A percentile compares a stretch with the other conserved stretches of the same genome.
These are phyloP conservation scores for Acaromyces ingoldii DNA, from an alignment of 1,284 basidiomycete genomes.

Conservation along the genomic window DNA sequence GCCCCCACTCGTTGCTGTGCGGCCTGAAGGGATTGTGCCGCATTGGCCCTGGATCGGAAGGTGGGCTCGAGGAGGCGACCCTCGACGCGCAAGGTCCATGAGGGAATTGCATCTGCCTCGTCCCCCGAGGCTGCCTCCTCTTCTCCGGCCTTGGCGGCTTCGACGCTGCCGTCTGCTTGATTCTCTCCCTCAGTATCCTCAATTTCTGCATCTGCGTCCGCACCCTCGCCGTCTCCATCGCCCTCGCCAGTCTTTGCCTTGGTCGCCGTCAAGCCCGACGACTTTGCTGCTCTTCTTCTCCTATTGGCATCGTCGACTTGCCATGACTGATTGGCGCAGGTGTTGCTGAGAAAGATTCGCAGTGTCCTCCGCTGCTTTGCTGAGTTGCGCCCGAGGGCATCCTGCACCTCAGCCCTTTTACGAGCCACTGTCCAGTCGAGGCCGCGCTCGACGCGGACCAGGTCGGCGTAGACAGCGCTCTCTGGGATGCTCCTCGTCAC, in stretches of 20 bases:
- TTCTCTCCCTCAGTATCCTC: neutral
- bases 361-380: slow-evolving; percentile 63
- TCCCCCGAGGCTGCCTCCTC: neutral
- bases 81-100: slow-evolving; percentile 84
- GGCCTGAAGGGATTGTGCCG: slow-evolving; percentile 41
- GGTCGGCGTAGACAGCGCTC: slow-evolving; percentile 73
- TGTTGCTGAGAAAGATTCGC: slow-evolving; percentile 82
- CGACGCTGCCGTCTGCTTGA: neutral
- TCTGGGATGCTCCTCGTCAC: slow-evolving; percentile 57
- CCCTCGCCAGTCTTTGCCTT: slow-evolving; percentile 27
- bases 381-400: slow-evolving; percentile 49
- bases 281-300: slow-evolving; percentile 10
- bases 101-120: slow-evolving; percentile 73
- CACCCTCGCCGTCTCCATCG: slow-evolving; percentile 3
- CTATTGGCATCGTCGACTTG: slow-evolving; percentile 28
- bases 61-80: slow-evolving; percentile 67
- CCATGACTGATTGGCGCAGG: slow-evolving; percentile 68
- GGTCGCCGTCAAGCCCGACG: slow-evolving; percentile 3
- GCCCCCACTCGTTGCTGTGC: slow-evolving; percentile 39
- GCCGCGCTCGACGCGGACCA: slow-evolving; percentile 81
- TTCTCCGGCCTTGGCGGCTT: neutral
- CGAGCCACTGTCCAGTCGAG: slow-evolving; percentile 92
- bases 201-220: too few relatives aligned
- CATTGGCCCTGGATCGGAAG: slow-evolving; percentile 38
- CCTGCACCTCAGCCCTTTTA: slow-evolving; percentile 70